Evolutionary conservation across 2,329 filamentous ascomycete genomes (phyloP).

Genomic region (Aspergillus oerlinghausenensis): DNA sequence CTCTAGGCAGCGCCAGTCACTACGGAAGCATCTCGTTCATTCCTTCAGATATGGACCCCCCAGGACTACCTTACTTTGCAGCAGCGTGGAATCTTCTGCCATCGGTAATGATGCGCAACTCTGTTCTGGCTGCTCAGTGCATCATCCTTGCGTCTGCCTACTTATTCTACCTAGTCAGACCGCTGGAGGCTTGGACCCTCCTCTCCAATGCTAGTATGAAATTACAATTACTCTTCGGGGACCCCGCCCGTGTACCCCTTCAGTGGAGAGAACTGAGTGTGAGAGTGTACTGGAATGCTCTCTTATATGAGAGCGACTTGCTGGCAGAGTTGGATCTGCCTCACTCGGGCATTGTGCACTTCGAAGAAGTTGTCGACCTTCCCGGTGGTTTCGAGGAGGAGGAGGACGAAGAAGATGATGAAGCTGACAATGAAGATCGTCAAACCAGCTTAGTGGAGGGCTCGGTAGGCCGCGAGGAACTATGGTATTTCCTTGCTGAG

Average conservation of each 20-base stretch:
- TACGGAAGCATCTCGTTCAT: conserved; percentile 72
- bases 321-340: conserved; percentile 75
- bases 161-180: conserved; percentile 75
- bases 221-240: conserved; percentile 70
- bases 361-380: conserved; percentile 73
- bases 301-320: conserved; percentile 76
- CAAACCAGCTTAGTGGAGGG: conserved; percentile 40
- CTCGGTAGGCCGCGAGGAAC: conserved; percentile 65
- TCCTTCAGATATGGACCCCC: conserved; percentile 63
- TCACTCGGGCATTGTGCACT: conserved; percentile 76
- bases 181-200: conserved; percentile 77
- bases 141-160: conserved; percentile 78
- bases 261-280: conserved; percentile 69
- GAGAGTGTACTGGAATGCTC: conserved; percentile 77
- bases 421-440: conserved; percentile 5
- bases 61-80: conserved; percentile 73
- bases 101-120: conserved; percentile 74
- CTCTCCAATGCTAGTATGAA: conserved; percentile 78
- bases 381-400: conserved; percentile 69
- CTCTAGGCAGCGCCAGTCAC: conserved; percentile 71
- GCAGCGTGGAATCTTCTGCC: conserved; percentile 75
- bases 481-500: conserved; percentile 83
- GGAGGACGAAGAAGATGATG: conserved; percentile 46
- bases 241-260: conserved; percentile 64
- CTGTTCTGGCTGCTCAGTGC: conserved; percentile 72